These are phyloP conservation scores for Eucalyptus regnans DNA, from an alignment of 345 rosid species.

Conservation along the genomic window DNA sequence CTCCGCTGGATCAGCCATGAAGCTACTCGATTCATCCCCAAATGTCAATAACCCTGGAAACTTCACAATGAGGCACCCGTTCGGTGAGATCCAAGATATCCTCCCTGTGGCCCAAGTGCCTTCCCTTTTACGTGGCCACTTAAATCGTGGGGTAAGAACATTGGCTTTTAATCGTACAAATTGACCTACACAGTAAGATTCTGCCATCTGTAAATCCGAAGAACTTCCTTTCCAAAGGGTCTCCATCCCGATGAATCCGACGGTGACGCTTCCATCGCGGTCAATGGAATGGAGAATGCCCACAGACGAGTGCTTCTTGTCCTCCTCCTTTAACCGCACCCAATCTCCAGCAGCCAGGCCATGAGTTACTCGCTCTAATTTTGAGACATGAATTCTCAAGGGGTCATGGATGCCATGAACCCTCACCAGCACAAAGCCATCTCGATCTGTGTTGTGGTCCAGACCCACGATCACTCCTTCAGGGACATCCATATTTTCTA, in stretches of 20 bases:
- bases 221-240: constrained; percentile 72
- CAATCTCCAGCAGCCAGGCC: constrained; percentile 92
- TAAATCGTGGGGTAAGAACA: constrained; percentile 69
- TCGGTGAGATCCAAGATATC: constrained; percentile 52
- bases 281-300: constrained; percentile 77
- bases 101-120: constrained; percentile 78
- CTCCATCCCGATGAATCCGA: constrained; percentile 69
- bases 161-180: constrained; percentile 58
- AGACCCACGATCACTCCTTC: constrained; percentile 79
- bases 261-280: constrained; percentile 55
- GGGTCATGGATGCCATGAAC: constrained; percentile 85
- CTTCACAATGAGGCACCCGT: constrained; percentile 72
- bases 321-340: constrained; percentile 68
- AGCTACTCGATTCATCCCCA: constrained; percentile 29
- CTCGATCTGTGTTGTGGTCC: constrained; percentile 35
- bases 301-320: constrained; percentile 62
- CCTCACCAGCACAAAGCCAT: constrained; percentile 71
- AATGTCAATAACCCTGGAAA: constrained; percentile 69
- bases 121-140: constrained; percentile 63
- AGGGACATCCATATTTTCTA: constrained; percentile 70
- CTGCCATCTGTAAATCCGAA: constrained; percentile 78
- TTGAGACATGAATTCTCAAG: constrained; percentile 49
- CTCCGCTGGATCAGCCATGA: constrained; percentile 87
- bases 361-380: constrained; percentile 57
- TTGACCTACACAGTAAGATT: constrained; percentile 60